These are phyloP conservation scores for Xylariaceae sp. DNA, from an alignment of 2,329 filamentous ascomycete genomes.

Conservation along the genomic window DNA sequence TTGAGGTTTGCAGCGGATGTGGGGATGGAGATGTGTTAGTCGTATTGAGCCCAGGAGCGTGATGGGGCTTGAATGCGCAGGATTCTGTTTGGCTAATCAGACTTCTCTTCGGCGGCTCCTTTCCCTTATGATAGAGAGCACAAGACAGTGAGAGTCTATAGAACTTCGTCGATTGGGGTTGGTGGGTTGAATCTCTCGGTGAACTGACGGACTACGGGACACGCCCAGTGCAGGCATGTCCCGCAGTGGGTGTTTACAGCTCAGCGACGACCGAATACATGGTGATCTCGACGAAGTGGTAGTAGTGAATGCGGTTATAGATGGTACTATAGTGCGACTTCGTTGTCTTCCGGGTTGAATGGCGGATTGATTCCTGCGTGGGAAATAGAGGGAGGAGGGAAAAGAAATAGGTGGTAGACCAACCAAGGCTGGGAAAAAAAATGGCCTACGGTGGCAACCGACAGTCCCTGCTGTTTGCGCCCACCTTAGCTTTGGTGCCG, in stretches of 20 bases:
- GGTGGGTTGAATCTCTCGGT: slow-evolving; percentile 63
- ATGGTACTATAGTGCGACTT: slow-evolving; percentile 52
- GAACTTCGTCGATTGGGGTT: slow-evolving; percentile 57
- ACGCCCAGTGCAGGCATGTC: slow-evolving; percentile 49
- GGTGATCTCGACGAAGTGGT: slow-evolving; percentile 63
- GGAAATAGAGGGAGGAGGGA: slow-evolving; percentile 31
- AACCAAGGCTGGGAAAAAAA: slow-evolving; percentile 27
- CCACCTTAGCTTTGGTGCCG: slow-evolving; percentile 8
- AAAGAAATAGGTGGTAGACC: slow-evolving; percentile 9
- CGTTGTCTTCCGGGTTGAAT: slow-evolving; percentile 51
- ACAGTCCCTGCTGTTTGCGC: slow-evolving; percentile 10
- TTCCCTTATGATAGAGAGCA: slow-evolving; percentile 24
- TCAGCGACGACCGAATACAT: slow-evolving; percentile 76
- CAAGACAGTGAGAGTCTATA: slow-evolving; percentile 49
- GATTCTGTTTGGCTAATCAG: slow-evolving; percentile 31
- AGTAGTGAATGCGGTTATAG: slow-evolving; percentile 25
- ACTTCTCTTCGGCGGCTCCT: slow-evolving; percentile 26
- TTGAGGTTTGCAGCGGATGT: slow-evolving; percentile 3
- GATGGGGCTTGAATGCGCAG: slow-evolving; percentile 21
- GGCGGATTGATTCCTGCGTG: slow-evolving; percentile 32
- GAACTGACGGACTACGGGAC: slow-evolving; percentile 83
- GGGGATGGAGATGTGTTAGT: slow-evolving; percentile 8
- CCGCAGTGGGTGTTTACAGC: slow-evolving; percentile 89
- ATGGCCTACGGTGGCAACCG: slow-evolving; percentile 17
- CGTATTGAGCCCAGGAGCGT: slow-evolving; percentile 15